These are phyloP conservation scores for Suhomyces terraborum DNA, from an alignment of 1,139 yeast species.

Conservation along the genomic window DNA sequence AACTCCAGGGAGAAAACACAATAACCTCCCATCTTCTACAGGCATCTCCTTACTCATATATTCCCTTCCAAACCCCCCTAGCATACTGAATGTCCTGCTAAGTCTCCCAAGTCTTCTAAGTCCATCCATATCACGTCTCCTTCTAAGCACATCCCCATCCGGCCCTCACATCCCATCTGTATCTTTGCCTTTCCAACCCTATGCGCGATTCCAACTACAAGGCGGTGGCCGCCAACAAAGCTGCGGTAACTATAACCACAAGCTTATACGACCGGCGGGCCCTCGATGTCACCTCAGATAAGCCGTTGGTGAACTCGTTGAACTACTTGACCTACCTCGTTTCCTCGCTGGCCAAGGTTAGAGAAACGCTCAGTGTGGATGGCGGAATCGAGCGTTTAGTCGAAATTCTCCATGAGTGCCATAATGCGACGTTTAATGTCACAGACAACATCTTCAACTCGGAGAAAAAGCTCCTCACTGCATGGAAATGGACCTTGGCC, in stretches of 20 bases:
- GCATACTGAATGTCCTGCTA: slow-evolving; percentile 1
- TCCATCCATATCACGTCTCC: no score
- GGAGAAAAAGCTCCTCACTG: slow-evolving; percentile 59
- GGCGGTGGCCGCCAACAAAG: slow-evolving; percentile 75
- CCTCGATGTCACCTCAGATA: slow-evolving; percentile 83
- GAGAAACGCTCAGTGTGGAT: slow-evolving; percentile 85
- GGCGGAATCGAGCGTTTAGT: slow-evolving; percentile 92
- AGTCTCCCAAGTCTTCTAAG: no score
- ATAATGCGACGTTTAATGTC: slow-evolving; percentile 36
- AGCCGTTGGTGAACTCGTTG: slow-evolving; percentile 87
- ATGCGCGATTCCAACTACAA: slow-evolving; percentile 94
- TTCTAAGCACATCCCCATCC: not conserved
- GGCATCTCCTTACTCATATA: not conserved
- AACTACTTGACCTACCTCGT: slow-evolving; percentile 87
- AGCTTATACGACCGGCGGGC: slow-evolving; percentile 91
- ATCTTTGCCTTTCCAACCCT: not conserved
- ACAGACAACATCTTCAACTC: slow-evolving; percentile 44
- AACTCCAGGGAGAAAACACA: not conserved
- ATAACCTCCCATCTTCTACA: not conserved
- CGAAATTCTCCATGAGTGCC: slow-evolving; percentile 81
- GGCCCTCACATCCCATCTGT: not conserved
- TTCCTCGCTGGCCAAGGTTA: slow-evolving; percentile 81
- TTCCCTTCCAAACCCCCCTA: not conserved
- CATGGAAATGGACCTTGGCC: slow-evolving; percentile 97
- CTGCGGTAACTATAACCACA: slow-evolving; percentile 87